Evolutionary conservation across 2,329 filamentous ascomycete genomes (phyloP).

Genomic region (Rutstroemia sp.): DNA sequence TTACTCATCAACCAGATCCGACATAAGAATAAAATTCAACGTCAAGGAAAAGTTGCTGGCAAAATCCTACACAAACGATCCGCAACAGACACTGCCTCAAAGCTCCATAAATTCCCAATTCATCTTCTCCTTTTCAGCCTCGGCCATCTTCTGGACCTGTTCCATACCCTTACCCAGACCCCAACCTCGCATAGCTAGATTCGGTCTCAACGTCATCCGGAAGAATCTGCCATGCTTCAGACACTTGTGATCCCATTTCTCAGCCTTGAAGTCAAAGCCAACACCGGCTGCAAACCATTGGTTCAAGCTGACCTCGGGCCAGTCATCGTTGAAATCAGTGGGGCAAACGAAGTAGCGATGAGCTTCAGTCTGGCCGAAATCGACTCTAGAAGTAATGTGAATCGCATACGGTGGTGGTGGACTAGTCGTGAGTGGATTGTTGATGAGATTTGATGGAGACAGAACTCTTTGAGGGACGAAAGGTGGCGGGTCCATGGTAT

Average conservation of each 20-base stretch:
- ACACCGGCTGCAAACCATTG: constrained; percentile 25
- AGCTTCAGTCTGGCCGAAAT: constrained; percentile 22
- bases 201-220: constrained; percentile 22
- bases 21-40: background rate
- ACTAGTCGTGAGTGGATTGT: constrained; percentile 19
- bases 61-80: background rate
- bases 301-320: constrained; percentile 18
- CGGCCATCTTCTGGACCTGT: background rate
- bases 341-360: constrained; percentile 26
- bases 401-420: constrained; percentile 20
- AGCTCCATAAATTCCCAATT: background rate
- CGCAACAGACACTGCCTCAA: background rate
- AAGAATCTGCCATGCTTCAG: constrained; percentile 20
- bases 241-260: constrained; percentile 27
- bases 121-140: background rate
- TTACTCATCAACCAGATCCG: too few species aligned
- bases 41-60: background rate
- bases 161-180: constrained; percentile 1
- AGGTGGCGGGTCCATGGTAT: background rate
- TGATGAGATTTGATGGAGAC: constrained; percentile 15
- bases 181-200: constrained; percentile 16
- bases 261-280: constrained; percentile 20
- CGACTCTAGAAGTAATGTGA: constrained; percentile 21
- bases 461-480: constrained; percentile 13
- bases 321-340: constrained; percentile 16